A percentile compares a stretch with the other conserved stretches of the same genome.
These are phyloP conservation scores for Diutina rugosa DNA, from an alignment of 1,139 yeast genomes.

Conservation along the genomic window DNA sequence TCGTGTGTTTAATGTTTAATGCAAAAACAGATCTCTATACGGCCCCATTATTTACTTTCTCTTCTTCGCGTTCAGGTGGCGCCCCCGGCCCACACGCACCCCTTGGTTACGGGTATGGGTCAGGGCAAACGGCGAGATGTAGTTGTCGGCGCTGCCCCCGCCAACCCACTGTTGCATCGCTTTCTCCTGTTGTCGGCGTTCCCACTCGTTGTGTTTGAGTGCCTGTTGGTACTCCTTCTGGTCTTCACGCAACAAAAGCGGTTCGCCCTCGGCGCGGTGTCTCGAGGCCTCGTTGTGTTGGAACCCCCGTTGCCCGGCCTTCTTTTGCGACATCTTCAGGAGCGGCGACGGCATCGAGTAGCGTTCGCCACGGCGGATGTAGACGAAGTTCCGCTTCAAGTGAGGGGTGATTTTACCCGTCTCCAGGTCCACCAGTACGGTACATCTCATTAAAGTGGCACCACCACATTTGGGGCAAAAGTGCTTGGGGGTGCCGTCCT, in stretches of 20 bases:
- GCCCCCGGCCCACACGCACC: conserved; percentile 73
- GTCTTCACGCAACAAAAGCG: conserved; percentile 71
- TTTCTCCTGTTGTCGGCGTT: conserved; percentile 75
- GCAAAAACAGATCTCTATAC: not conserved
- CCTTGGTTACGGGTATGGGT: conserved; percentile 49
- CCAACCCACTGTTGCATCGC: conserved; percentile 81
- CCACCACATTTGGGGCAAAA: conserved; percentile 98
- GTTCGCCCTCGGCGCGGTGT: conserved; percentile 36
- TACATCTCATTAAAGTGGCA: conserved; percentile 76
- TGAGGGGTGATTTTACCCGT: conserved; percentile 87
- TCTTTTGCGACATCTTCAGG: conserved; percentile 49
- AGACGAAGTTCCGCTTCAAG: conserved; percentile 80
- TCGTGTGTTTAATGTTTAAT: not conserved
- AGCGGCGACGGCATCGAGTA: conserved; percentile 65
- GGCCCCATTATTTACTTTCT: not conserved
- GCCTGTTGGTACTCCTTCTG: conserved; percentile 90
- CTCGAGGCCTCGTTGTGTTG: conserved; percentile 55
- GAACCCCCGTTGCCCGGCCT: conserved; percentile 59
- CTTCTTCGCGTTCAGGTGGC: conserved; percentile 53
- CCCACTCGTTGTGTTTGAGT: conserved; percentile 79
- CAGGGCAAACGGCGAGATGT: conserved; percentile 76
- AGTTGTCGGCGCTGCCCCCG: conserved; percentile 87
- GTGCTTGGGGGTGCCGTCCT: conserved; percentile 64
- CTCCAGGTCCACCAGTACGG: conserved; percentile 68
- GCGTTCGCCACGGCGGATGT: conserved; percentile 83